Evolutionary conservation across 2,329 filamentous ascomycete species (phyloP).

Genomic region (Sordariomycetes sp.): DNA sequence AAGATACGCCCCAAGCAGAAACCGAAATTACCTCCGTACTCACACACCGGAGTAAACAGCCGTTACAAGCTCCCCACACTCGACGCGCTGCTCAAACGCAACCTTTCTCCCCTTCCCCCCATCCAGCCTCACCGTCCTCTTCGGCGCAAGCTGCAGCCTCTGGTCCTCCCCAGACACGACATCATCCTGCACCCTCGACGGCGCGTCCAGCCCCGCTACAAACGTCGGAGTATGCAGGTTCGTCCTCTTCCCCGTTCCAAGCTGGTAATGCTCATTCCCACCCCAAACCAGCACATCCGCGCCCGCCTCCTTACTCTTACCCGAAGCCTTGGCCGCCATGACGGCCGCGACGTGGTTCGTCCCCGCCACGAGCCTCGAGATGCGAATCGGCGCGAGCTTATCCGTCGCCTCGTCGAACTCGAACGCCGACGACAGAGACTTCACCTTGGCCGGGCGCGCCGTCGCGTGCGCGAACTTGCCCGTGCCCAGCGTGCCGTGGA

Average conservation of each 20-base stretch:
- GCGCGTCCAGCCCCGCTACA: constrained; percentile 61
- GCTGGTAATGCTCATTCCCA: constrained; percentile 84
- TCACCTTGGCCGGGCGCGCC: constrained; percentile 63
- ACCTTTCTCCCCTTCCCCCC: constrained; percentile 52
- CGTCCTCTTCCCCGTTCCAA: constrained; percentile 80
- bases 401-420: constrained; percentile 73
- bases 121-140: constrained; percentile 51
- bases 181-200: constrained; percentile 12
- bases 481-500: constrained; percentile 70
- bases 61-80: constrained; percentile 72
- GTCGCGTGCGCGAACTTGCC: constrained; percentile 86
- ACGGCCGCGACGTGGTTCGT: constrained; percentile 70
- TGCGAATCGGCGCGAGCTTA: constrained; percentile 60
- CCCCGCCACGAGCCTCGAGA: constrained; percentile 62
- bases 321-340: constrained; percentile 57
- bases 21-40: constrained; percentile 3
- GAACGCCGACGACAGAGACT: constrained; percentile 66
- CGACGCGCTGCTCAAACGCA: constrained; percentile 72
- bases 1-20: not conserved
- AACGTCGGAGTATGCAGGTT: constrained; percentile 67
- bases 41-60: constrained; percentile 63
- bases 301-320: constrained; percentile 68
- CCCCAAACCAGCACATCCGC: constrained; percentile 89
- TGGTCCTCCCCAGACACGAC: constrained; percentile 51
- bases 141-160: constrained; percentile 69